Percentiles rank a stretch among this genome's conserved stretches.
Conservation (phyloP, 2,329 filamentous ascomycete species). For the Xylariaceae sp. region DNA sequence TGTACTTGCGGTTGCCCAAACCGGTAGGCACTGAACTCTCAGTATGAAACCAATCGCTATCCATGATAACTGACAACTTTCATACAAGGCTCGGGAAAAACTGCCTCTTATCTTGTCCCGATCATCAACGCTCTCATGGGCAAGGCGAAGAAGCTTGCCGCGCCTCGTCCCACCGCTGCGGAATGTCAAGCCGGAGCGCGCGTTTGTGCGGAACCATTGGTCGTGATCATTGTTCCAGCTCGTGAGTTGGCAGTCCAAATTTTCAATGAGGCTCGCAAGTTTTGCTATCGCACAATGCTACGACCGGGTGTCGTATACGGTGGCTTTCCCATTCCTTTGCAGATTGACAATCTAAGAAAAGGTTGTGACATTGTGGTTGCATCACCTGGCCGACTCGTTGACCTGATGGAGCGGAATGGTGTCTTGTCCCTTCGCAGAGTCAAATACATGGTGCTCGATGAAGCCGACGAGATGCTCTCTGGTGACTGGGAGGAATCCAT, state of each 20-base stretch:
- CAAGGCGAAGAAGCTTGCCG: constrained; percentile 83
- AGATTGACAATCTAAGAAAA: constrained; percentile 66
- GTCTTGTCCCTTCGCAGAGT: constrained; percentile 69
- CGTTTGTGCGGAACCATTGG: constrained; percentile 77
- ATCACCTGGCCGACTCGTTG: constrained; percentile 78
- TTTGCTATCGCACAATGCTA: constrained; percentile 93
- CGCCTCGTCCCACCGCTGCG: constrained; percentile 63
- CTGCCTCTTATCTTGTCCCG: constrained; percentile 84
- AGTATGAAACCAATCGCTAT: not conserved
- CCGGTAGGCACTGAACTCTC: constrained; percentile 55
- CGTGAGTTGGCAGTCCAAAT: constrained; percentile 92
- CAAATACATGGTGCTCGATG: constrained; percentile 79
- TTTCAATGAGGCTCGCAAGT: constrained; percentile 85
- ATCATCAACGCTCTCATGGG: constrained; percentile 91
- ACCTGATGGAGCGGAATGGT: constrained; percentile 71
- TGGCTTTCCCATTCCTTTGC: constrained; percentile 65
- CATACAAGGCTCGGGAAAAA: constrained; percentile 82
- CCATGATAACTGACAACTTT: constrained; percentile 2
- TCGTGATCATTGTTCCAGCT: constrained; percentile 79
- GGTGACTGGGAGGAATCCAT: constrained; percentile 74
- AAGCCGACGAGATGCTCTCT: constrained; percentile 88
- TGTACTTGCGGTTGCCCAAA: constrained; percentile 85
- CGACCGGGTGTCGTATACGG: constrained; percentile 88
- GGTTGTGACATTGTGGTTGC: constrained; percentile 88
- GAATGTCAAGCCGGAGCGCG: constrained; percentile 38